Evolutionary conservation across 441 rosid species (phyloP).

Genomic region (Hura crepitans): DNA sequence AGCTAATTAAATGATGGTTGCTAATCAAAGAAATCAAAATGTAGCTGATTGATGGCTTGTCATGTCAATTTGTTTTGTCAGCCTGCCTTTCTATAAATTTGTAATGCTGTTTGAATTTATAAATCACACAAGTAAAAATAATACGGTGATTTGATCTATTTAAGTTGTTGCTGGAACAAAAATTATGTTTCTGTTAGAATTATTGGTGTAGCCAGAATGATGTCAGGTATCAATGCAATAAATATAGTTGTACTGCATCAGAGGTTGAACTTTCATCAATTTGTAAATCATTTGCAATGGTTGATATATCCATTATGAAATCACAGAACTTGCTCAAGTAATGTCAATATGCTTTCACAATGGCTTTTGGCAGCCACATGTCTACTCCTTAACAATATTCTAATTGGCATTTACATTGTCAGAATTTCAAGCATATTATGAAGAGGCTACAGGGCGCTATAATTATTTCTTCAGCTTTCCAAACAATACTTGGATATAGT

Average conservation of each 20-base stretch:
- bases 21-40: neutral
- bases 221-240: neutral
- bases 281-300: neutral
- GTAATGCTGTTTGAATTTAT: neutral
- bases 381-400: neutral
- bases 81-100: neutral
- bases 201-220: neutral
- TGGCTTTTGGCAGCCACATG: neutral
- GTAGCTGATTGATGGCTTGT: neutral
- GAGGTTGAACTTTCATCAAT: neutral
- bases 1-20: neutral
- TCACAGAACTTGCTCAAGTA: neutral
- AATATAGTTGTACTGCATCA: neutral
- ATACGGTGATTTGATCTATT: neutral
- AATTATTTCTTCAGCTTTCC: conserved; percentile 82
- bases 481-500: conserved; percentile 77
- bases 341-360: conserved; percentile 1
- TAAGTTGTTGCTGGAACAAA: neutral
- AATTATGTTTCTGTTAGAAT: too few species aligned
- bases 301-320: neutral
- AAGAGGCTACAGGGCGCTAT: conserved; percentile 88
- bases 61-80: neutral
- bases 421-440: conserved; percentile 95
- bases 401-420: conserved; percentile 25
- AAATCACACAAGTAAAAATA: neutral